Evolutionary conservation across 2,329 filamentous ascomycete genomes (phyloP).

Genomic region (Alternaria arborescens): DNA sequence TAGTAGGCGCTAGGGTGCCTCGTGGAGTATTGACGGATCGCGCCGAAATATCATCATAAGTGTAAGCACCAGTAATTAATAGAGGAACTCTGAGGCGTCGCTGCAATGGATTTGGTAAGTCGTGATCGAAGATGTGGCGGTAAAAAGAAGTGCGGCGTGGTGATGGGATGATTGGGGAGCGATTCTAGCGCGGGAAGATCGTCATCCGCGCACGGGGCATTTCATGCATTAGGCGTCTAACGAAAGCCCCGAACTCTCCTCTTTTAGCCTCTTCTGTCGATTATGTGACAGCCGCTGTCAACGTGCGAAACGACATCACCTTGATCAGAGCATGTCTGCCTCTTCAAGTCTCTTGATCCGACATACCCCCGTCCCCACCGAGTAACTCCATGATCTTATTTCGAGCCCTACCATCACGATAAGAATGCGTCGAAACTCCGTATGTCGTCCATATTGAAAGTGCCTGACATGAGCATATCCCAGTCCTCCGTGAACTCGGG

Average conservation of each 20-base stretch:
- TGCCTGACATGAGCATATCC: conserved; percentile 27
- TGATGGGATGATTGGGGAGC: conserved; percentile 8
- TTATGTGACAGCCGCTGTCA: conserved; percentile 16
- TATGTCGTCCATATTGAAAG: conserved; percentile 20
- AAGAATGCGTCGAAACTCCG: conserved; percentile 13
- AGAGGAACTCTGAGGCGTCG: background rate
- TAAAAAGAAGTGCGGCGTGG: conserved; percentile 10
- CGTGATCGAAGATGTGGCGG: conserved; percentile 11
- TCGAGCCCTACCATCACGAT: background rate
- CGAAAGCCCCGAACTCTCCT: conserved; percentile 9
- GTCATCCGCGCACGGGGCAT: conserved; percentile 23
- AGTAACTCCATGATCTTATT: background rate
- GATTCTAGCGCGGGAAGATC: conserved; percentile 16
- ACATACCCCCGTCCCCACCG: background rate
- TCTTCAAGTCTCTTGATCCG: background rate
- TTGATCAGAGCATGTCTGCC: background rate
- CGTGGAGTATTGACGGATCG: conserved; percentile 4
- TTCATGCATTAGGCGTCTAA: conserved; percentile 14
- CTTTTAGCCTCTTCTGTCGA: background rate
- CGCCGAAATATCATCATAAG: conserved; percentile 5
- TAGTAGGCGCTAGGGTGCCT: conserved; percentile 20
- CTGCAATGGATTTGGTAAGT: conserved; percentile 7
- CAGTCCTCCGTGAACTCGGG: conserved; percentile 28
- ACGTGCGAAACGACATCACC: background rate
- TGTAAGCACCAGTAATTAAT: conserved; percentile 20